Evolutionary conservation across 2,329 filamentous ascomycete species (phyloP), one percentile per base, ranked within the genome.

Genomic region (Dendrostoma leiphaemia): DNA sequence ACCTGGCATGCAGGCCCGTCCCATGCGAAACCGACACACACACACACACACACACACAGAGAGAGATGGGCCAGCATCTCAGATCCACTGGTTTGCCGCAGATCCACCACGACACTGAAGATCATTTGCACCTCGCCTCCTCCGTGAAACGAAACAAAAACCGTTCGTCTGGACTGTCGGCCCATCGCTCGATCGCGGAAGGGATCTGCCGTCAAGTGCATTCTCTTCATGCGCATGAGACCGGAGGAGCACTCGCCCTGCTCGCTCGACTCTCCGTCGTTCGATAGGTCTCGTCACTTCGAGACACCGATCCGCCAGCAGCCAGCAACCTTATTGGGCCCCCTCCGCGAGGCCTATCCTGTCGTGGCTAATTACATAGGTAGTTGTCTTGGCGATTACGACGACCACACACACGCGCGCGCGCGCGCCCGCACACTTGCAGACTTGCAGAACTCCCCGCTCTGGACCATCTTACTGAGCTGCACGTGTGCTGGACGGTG

Each of bases 71-170:
- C n/a, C n/a, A n/a, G n/a, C n/a, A n/a, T n/a, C n/a, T n/a, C n/a
- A n/a, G 34, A 29, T 21, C 46, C 46, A 48, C 46, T 31, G 31
- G 24, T 35, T 19, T 31, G 21, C 4, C 10, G 17, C 12, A 38
- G 35, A 38, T 38, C 35, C 31, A 47, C 31, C 21, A 35, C 17
- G 12, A 7, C 9, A n/a, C 35, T 7, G 17, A n/a, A 38, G n/a
- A n/a, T 19, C 17, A n/a, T 35, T 35, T 35, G 35, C 13, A 38
- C 21, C 35, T 19, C 3, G 9, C 29, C 29, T 8, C 38, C 9
- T 24, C 48, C 15, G 28, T 41, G 29, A 51, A 51, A 51, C 48
- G 29, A 51, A 51, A 44, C 37, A 51, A 51, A 38, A 28, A 19
- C 19, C 38, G 26, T 43, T 32, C 35, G 23, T 28, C 12, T 23